phyloP scores from a whole-genome alignment of 768 basidiomycete genomes.

The Suillus sp. region DNA sequence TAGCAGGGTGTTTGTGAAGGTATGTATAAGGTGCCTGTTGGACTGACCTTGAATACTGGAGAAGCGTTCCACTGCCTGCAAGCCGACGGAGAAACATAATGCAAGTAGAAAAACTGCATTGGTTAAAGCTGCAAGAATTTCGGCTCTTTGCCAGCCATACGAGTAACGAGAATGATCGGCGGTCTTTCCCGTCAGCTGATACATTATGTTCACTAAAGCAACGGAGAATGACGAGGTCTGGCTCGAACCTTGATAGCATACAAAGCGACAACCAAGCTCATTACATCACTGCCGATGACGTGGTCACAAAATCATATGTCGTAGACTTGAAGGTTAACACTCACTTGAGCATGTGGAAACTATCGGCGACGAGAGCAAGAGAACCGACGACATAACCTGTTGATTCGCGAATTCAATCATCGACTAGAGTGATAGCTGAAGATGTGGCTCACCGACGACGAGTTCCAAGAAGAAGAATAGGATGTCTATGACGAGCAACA shows the following conservation, averaged over 20 bases:
- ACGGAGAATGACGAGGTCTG: background rate
- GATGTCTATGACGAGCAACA: constrained; percentile 83
- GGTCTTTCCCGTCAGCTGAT: constrained; percentile 64
- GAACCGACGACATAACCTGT: constrained; percentile 93
- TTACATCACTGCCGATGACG: constrained; percentile 73
- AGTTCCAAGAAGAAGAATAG: constrained; percentile 88
- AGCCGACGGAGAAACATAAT: constrained; percentile 90
- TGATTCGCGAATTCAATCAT: background rate
- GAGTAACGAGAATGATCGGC: constrained; percentile 78
- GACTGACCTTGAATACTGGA: constrained; percentile 73
- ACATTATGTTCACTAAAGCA: constrained; percentile 5
- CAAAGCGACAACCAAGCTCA: constrained; percentile 92
- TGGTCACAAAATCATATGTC: constrained; percentile 17
- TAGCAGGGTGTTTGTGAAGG: background rate
- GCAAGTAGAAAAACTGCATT: constrained; percentile 98
- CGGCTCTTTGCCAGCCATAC: constrained; percentile 98
- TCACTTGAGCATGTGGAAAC: constrained; percentile 99
- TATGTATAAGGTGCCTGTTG: background rate
- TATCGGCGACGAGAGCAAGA: constrained; percentile 92
- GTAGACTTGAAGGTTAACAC: constrained; percentile 27
- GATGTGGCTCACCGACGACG: constrained; percentile 58
- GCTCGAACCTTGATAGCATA: constrained; percentile 83
- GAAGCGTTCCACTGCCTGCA: constrained; percentile 92
- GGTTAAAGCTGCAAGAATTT: constrained; percentile 90
- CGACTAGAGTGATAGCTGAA: background rate